phyloP scores from a whole-genome alignment of 495 filamentous ascomycete species.

The Aspergillus saccharolyticus region DNA sequence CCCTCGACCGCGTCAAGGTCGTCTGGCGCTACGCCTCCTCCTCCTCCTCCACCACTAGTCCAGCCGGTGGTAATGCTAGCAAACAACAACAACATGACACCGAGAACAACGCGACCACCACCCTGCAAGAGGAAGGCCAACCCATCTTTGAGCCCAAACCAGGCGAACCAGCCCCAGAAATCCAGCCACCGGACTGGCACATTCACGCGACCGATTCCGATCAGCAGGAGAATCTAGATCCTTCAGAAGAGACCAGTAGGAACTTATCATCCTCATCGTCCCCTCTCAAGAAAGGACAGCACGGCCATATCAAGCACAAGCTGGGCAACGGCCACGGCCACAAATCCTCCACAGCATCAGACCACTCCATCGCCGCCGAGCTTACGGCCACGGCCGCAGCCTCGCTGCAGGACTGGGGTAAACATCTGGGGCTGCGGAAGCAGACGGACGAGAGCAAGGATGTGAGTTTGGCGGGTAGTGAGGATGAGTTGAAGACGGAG shows the following conservation, averaged over 20 bases:
- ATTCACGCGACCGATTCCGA: constrained; percentile 23
- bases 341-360: not conserved
- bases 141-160: constrained; percentile 54
- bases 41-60: too few species aligned
- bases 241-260: not conserved
- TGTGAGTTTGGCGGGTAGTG: constrained; percentile 62
- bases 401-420: constrained; percentile 32
- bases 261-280: not conserved
- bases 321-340: not conserved
- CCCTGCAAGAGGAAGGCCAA: constrained; percentile 23
- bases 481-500: constrained; percentile 34
- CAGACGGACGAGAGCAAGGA: constrained; percentile 55
- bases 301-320: not conserved
- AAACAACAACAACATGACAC: not conserved
- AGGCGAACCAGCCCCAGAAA: constrained; percentile 63
- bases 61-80: constrained; percentile 17
- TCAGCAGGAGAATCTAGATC: constrained; percentile 16
- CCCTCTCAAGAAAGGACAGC: not conserved
- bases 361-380: constrained; percentile 7
- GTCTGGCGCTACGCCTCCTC: constrained; percentile 62
- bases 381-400: constrained; percentile 8
- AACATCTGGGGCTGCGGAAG: constrained; percentile 61
- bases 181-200: constrained; percentile 66
- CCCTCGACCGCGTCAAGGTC: constrained; percentile 79
- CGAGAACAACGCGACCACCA: not conserved